Base-by-base conservation (phyloP, 192 early-diverging fungal genomes). In the Coemansia sp. region DNA sequence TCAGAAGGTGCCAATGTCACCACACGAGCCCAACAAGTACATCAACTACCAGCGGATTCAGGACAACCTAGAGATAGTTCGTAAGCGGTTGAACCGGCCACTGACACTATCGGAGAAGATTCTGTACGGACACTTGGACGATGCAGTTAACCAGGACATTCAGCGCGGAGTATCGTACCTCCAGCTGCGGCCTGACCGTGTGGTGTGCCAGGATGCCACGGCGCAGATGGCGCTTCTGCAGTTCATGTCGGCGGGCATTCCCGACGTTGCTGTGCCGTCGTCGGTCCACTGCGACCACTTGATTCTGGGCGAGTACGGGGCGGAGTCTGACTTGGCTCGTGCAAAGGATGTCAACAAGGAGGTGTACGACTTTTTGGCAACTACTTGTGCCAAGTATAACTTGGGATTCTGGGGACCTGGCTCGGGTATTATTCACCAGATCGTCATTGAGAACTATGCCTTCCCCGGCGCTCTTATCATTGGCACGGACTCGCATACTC, bases 241-340 rank as follows among this genome's bases (percentile, higher is more conserved):
- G 77, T 99, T 99, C 82, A 99, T 99, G 96, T 90, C 95, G 19
- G 92, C 97, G 37, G 91, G 93, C 44, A 91, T 98, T 86, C 87
- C 91, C 35, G 92, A 91, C 40, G 95, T 94, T 42, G 94, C 96
- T 44, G 96, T 99, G n/a, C 97, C 97, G 23, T 87, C 95, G 30
- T 97, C 96, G 35, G 93, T 99, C 63, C 97, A 99, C 81, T 99
- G 97, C 84, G 97, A 99, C 77, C 97, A 99, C 73, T 87, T 99
- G 84, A 97, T 99, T 42, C 95, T 92, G 72, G 97, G 94, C 23
- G 88, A 92, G 67, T 82, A 87, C 70, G 96, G 94, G 47, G 94
- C 91, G 19, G 89, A 89, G 42, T 68, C 83, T 65, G 97, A 98
- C 79, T 87, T 99, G 35, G 88, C 89, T 52, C 87, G 91, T 40